A percentile compares a stretch with the other conserved stretches of the same genome.
phyloP scores from a whole-genome alignment of 805 yeast species.

The Zygotorulaspora danielsina region DNA sequence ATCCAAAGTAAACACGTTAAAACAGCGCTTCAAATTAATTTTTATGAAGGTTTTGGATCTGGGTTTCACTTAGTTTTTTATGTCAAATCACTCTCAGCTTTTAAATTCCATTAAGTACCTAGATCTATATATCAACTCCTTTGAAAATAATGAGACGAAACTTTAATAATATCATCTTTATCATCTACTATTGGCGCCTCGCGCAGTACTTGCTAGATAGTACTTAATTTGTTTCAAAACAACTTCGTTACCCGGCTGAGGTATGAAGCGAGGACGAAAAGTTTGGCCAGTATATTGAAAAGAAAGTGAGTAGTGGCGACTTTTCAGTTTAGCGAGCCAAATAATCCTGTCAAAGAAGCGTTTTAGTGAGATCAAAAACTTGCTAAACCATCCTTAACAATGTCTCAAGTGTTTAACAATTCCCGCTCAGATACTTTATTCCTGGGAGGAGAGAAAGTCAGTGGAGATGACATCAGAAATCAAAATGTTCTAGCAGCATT shows the following conservation, averaged over 20 bases:
- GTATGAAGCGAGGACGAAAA: not conserved
- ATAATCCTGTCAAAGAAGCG: too few species aligned
- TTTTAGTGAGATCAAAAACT: not conserved
- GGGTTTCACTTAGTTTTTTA: constrained; percentile 3
- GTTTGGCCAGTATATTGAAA: too few species aligned
- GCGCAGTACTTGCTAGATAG: too few species aligned
- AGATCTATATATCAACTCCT: not conserved
- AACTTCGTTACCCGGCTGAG: constrained; percentile 1
- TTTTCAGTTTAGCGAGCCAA: not conserved
- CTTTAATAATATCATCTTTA: not conserved
- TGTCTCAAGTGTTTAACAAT: constrained; percentile 66
- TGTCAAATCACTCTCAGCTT: not conserved
- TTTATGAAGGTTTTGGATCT: not conserved
- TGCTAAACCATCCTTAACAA: constrained; percentile 14
- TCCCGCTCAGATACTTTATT: constrained; percentile 90
- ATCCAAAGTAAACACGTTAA: not conserved
- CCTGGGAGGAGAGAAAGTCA: constrained; percentile 90
- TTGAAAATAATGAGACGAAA: not conserved
- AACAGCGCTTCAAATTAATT: not conserved
- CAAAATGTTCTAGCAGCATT: constrained; percentile 94
- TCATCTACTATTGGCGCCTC: too few species aligned
- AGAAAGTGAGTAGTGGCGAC: not conserved
- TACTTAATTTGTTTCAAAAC: too few species aligned
- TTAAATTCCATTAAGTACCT: constrained; percentile 1
- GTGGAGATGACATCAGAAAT: constrained; percentile 94